phyloP scores from a whole-genome alignment of 1,284 basidiomycete species.

The Ustilago xerochloae region DNA sequence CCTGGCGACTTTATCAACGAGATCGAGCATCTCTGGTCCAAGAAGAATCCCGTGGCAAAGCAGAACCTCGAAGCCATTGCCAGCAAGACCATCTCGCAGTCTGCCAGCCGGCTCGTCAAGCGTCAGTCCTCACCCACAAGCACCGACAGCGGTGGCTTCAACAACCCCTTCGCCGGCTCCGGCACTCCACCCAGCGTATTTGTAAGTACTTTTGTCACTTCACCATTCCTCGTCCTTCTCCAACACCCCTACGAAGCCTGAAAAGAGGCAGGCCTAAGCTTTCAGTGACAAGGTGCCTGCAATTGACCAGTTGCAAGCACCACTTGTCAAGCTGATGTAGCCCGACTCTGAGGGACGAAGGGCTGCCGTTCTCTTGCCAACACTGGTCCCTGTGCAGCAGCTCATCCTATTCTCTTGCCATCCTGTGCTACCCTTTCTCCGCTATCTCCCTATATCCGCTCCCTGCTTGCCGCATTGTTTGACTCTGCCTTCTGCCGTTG shows the following conservation, averaged over 20 bases:
- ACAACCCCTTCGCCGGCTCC: conserved; percentile 23
- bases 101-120: conserved; percentile 18
- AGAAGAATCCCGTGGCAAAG: conserved; percentile 25
- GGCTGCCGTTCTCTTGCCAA: not conserved
- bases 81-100: not conserved
- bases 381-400: not conserved
- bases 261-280: too few species aligned
- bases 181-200: conserved; percentile 59
- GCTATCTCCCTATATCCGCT: not conserved
- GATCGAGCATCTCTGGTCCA: conserved; percentile 50
- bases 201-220: conserved; percentile 37
- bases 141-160: conserved; percentile 13
- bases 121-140: conserved; percentile 26
- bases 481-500: not conserved
- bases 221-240: not conserved
- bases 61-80: not conserved
- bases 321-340: not conserved
- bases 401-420: conserved; percentile 14
- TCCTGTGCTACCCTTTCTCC: not conserved
- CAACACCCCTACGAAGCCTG: not conserved
- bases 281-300: not conserved
- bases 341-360: too few species aligned
- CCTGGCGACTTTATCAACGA: conserved; percentile 50
- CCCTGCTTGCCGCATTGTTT: not conserved
- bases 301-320: not conserved